Evolutionary conservation across 1,284 basidiomycete genomes (phyloP), one percentile per base, ranked within the genome.

Genomic region (Porodaedalea pini): DNA sequence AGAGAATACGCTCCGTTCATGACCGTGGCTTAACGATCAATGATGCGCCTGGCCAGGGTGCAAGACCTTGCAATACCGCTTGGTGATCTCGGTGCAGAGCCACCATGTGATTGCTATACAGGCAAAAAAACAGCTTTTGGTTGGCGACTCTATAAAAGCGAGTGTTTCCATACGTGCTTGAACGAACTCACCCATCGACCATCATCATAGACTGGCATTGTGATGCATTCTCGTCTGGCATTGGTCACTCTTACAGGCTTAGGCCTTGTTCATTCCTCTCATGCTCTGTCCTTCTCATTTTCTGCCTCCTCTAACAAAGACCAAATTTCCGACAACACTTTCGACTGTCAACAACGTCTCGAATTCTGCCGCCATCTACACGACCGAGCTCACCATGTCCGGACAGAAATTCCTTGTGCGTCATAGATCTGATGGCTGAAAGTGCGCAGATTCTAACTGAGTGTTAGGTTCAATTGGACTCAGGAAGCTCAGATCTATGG

Each of bases 401-500:
- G 56, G 51, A 6, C n/a, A 45, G 27, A 47, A 17, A 34, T 58
- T 53, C 43, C 19, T 32, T 31, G 56, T 56, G 21, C 10, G 54
- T 39, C 21, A 40, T 17, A 19, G 17, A 41, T 41, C 8, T 17
- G 8, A 8, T n/a, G n/a, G n/a, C 21, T 41, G 8, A n/a, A 19
- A 41, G 40, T 2, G 21, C 4, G 3, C 8, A 7, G n/a, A n/a
- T 31, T 7, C 27, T 41, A 8, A 21, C 5, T 5, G 2, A 23
- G n/a, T n/a, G n/a, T 2, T 37, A 54, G 53, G 53, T 57, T 4
- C 49, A 51, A 31, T 13, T 57, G 15, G 55, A 43, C 36, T 51
- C 55, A 19, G 55, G 55, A 10, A 57, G 55, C 27, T 51, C 55
- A 13, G 55, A 57, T 27, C 48, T 57, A 6, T 57, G 55, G 55